These are phyloP conservation scores for Xylaria intraflava DNA, from an alignment of 495 filamentous ascomycete genomes.

Conservation along the genomic window DNA sequence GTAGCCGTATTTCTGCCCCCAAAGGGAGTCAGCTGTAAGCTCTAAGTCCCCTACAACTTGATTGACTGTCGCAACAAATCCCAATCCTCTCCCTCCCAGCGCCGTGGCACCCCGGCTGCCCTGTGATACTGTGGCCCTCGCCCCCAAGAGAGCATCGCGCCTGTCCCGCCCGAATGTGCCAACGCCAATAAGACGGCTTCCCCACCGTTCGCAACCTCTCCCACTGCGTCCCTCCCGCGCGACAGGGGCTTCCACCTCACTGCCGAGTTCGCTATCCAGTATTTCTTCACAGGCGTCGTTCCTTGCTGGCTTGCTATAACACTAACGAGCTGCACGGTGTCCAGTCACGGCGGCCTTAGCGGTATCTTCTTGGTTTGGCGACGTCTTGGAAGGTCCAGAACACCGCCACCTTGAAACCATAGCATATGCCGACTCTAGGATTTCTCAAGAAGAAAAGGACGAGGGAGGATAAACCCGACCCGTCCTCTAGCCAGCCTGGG, in stretches of 20 bases:
- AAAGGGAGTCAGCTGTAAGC: not conserved
- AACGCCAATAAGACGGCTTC: not conserved
- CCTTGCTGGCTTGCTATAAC: not conserved
- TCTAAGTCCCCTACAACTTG: not conserved
- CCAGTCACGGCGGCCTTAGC: not conserved
- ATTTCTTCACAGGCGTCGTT: not conserved
- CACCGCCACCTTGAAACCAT: slow-evolving; percentile 20
- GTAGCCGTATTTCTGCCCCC: slow-evolving; percentile 1
- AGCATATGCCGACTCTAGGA: slow-evolving; percentile 66
- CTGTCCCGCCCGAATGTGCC: not conserved
- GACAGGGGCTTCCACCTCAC: not conserved
- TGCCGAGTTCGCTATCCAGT: not conserved
- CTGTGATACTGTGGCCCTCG: not conserved
- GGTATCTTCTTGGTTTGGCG: not conserved
- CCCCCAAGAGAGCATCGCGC: not conserved
- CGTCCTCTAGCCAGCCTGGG: slow-evolving; percentile 53
- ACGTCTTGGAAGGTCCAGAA: slow-evolving; percentile 12
- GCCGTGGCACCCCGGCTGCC: not conserved
- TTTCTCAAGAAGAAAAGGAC: slow-evolving; percentile 98
- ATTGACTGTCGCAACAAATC: not conserved
- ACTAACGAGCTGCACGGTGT: not conserved
- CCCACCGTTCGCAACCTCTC: not conserved
- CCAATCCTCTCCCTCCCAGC: not conserved
- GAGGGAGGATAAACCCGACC: slow-evolving; percentile 60
- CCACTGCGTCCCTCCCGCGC: not conserved